Evolutionary conservation across 768 basidiomycete genomes (phyloP), one percentile per base, ranked within the genome.

Genomic region (Cyathus striatus): DNA sequence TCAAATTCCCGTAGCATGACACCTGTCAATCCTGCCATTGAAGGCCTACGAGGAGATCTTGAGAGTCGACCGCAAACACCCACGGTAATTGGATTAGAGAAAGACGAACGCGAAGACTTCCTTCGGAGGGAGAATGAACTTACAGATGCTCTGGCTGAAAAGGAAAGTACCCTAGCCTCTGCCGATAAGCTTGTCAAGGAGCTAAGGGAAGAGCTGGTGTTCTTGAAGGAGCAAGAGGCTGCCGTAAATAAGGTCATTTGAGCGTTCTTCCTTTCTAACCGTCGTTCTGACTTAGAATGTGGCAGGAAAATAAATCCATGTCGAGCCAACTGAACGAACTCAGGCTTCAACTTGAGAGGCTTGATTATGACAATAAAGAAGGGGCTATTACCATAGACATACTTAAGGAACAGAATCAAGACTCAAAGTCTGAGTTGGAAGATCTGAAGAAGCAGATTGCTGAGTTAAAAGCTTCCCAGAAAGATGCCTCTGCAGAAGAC

Each of bases 81-180:
- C 12, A 90, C 89, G 5, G 86, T 86, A 32, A 74, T 87, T 42
- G 83, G 84, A 17, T 61, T 98, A 51, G 94, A 96, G 50, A 92
- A 93, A 70, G 96, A 98, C 55, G 96, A 99, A 66, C 72, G 94
- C 45, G 96, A 99, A 51, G 96, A 98, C 41, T 99, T 98, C 76
- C 65, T 99, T 64, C 83, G 81, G 59, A 67, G 96, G 48, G 96
- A 99, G 75, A 98, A 98, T 53, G 96, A 99, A 62, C 73, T 99
- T 43, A 94, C 84, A 47, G 96, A 99, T 63, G 73, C 82, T 51
- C 72, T 99, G 34, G 90, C 90, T 3, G 95, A 97, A 70, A 90
- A 78, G 70, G 96, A 98, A 69, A 81, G 83, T 22, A 76, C 83
- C 7, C 70, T 98, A 27, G 71, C 66, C 24, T 73, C 84, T 23